A percentile compares a stretch with the other conserved stretches of the same genome.
phyloP scores from a whole-genome alignment of 345 rosid species.

The Bruguiera gymnorhiza region DNA sequence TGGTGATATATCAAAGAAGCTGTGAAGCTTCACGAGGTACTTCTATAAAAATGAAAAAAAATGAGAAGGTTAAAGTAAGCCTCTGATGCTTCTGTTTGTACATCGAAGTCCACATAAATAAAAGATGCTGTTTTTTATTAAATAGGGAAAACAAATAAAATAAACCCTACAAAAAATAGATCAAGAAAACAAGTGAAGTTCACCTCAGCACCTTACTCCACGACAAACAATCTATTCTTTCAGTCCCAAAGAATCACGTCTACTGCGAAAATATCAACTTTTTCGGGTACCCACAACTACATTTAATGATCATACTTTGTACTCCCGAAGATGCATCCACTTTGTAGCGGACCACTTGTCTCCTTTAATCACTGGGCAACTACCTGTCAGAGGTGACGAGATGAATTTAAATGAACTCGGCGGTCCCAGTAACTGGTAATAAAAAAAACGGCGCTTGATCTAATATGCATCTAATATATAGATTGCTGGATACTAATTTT shows the following conservation, averaged over 20 bases:
- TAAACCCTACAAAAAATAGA: too few species aligned
- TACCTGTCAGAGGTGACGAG: conserved; percentile 38
- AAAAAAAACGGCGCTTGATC: neutral
- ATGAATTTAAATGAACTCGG: neutral
- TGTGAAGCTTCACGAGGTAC: too few species aligned
- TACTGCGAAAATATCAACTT: neutral
- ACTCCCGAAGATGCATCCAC: conserved; percentile 84
- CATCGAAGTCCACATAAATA: too few species aligned
- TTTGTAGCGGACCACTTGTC: conserved; percentile 95
- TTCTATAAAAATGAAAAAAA: too few species aligned
- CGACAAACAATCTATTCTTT: too few species aligned
- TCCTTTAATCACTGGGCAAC: conserved; percentile 87
- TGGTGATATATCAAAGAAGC: neutral
- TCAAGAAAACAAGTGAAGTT: too few species aligned
- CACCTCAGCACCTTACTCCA: too few species aligned
- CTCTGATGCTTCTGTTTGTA: too few species aligned
- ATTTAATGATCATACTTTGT: conserved; percentile 29
- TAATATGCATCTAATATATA: neutral
- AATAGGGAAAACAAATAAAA: too few species aligned
- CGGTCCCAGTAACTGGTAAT: neutral
- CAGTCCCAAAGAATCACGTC: too few species aligned
- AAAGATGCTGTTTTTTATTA: too few species aligned
- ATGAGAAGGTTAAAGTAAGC: too few species aligned
- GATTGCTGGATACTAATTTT: neutral
- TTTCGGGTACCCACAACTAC: neutral